Conservation (phyloP, 2,329 filamentous ascomycete genomes). For the Colletotrichum sp. region DNA sequence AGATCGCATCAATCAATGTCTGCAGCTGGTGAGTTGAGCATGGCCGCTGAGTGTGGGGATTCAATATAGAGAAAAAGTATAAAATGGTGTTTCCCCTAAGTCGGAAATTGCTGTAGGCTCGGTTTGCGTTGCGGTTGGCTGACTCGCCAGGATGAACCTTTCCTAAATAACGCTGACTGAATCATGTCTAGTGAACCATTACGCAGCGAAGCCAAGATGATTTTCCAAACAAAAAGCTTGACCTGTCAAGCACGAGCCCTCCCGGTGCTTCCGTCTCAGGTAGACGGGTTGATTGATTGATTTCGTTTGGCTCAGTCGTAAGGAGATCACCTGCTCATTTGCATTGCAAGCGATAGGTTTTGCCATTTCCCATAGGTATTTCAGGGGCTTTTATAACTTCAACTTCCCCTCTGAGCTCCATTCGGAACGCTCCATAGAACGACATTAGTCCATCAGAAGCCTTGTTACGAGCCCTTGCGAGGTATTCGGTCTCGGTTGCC, state of each 20-base stretch:
- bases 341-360: not conserved
- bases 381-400: not conserved
- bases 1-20: not conserved
- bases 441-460: not conserved
- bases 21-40: not conserved
- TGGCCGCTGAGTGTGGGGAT: not conserved
- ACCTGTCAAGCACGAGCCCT: not conserved
- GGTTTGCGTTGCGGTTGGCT: not conserved
- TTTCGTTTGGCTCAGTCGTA: not conserved
- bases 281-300: not conserved
- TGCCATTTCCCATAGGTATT: not conserved
- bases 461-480: not conserved
- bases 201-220: not conserved
- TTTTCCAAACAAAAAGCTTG: conserved; percentile 4
- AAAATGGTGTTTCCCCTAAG: not conserved
- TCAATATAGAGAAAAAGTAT: conserved; percentile 3
- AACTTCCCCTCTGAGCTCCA: not conserved
- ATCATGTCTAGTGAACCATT: not conserved
- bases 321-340: not conserved
- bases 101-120: conserved; percentile 3
- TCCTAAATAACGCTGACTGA: not conserved
- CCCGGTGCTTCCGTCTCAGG: not conserved
- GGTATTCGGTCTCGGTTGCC: not conserved
- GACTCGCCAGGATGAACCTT: not conserved
- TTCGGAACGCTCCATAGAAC: not conserved